A percentile compares a stretch with the other conserved stretches of the same genome.
Conservation (phyloP, 2,329 filamentous ascomycete genomes). For the Trichothecium roseum region DNA sequence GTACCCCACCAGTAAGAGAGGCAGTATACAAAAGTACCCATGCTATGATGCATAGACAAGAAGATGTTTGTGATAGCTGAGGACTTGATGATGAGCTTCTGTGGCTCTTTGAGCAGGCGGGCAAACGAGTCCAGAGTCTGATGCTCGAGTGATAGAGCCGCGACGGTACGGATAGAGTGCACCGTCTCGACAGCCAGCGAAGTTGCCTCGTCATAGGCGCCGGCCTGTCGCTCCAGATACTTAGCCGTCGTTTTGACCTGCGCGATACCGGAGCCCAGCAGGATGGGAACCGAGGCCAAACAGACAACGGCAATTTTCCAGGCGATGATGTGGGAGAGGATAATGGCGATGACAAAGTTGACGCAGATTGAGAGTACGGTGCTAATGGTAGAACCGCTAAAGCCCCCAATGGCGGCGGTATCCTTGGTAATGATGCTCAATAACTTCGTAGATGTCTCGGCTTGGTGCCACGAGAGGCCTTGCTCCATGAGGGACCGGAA, state of each 20-base stretch:
- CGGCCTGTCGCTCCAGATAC: conserved; percentile 53
- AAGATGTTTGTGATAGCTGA: conserved; percentile 46
- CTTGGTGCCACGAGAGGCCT: conserved; percentile 62
- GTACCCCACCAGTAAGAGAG: conserved; percentile 76
- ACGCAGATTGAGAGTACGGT: conserved; percentile 58
- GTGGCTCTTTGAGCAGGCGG: conserved; percentile 35
- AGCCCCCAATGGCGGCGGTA: conserved; percentile 53
- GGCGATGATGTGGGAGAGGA: conserved; percentile 59
- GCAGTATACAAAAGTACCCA: conserved; percentile 59
- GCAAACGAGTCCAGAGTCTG: conserved; percentile 43
- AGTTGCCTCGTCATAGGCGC: conserved; percentile 53
- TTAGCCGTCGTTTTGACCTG: conserved; percentile 51
- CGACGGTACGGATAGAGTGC: conserved; percentile 53
- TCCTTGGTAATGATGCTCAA: conserved; percentile 59
- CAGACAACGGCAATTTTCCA: conserved; percentile 71
- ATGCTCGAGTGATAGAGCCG: conserved; percentile 41
- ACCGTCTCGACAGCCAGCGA: conserved; percentile 58
- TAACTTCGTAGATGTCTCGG: conserved; percentile 49
- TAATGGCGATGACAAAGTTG: conserved; percentile 58
- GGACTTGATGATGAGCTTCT: conserved; percentile 41
- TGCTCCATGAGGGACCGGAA: conserved; percentile 57
- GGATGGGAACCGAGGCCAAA: conserved; percentile 55
- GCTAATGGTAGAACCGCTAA: conserved; percentile 61
- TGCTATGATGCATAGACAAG: conserved; percentile 48
- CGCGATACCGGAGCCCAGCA: conserved; percentile 60